Base-by-base conservation (phyloP, 805 yeast species). In the Candida gorgasii region DNA sequence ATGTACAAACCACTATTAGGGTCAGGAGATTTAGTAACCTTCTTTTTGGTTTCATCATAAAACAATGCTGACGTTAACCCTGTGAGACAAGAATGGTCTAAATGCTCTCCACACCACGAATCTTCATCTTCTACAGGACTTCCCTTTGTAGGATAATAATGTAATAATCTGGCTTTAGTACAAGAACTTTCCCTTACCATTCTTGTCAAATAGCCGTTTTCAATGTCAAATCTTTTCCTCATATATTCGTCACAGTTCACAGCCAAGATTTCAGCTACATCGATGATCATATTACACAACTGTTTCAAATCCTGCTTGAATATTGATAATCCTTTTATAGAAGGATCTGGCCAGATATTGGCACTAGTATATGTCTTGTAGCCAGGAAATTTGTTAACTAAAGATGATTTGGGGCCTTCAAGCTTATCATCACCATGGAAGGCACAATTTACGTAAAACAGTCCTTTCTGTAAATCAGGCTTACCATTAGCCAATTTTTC, bases 101-200 rank as follows among this genome's bases (percentile, higher is more conserved):
- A 49, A 52, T 80, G 85, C 49, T 78, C 81, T 0, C 83, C 84
- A 55, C 85, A 80, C 85, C 85, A 80, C 31, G 67, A 69, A 41
- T 59, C 67, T 11, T 58, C 62, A 7, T 36, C 43, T 1, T 43
- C 48, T 1, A 8, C 24, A 0, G 41, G 35, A 6, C 38, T 20
- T 6, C 37, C 42, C 3, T 46, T 39, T 3, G 51, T 40, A 1
- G 82, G 77, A 46, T 62, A 79, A 50, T 80, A 80, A 48, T 80
- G 84, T 32, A 80, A 57, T 26, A 80, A 57, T 23, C 85, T 59
- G 1, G 84, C 84, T 51, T 80, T 79, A 3, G 84, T 69, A 24
- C 80, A 73, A 23, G 78, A 75, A 8, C 82, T 75, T 11, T 64
- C 59, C 34, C 55, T 55, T 7, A 80, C 80, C 13, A 76, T 61